Base-by-base conservation (phyloP, 352 stramenopile genomes). In the Phytophthora cryptogea region DNA sequence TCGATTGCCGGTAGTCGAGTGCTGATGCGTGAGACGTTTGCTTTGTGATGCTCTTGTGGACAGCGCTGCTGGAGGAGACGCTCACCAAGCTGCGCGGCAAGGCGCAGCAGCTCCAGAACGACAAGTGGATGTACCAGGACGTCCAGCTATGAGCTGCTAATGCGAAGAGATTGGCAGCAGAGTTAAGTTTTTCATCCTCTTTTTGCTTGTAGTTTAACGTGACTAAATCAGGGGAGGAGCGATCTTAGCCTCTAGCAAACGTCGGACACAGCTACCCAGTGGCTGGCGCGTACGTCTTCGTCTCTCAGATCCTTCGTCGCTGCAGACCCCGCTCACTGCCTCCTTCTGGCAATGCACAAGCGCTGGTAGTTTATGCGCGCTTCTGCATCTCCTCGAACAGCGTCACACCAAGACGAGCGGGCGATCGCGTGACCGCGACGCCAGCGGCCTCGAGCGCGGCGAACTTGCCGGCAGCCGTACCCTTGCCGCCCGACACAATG, bases 401-500 rank as follows among this genome's bases (percentile, higher is more conserved):
- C 56, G 94, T 99, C 49, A 75, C 80, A 54, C 98, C 98, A 45
- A 99, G 82, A 75, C 97, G 89, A 41, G 97, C 96, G 40, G 98
- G 98, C 62, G 93, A 99, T 73, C 96, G 83, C 48, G 96, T 98
- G 58, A 99, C 91, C 48, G 97, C 78, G 57, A 99, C 95, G 41
- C 97, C 97, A 41, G 96, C 97, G 37, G 70, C 83, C 74, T 99
- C 89, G 49, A 99, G 74, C 28, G 97, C 97, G 17, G 76, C 91
- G 72, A 99, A 99, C 86, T 99, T 99, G 60, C 95, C 95, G 40
- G 94, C 86, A 45, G 97, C 98, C 51, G 94, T 98, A 60, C 97
- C 98, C 79, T 99, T 99, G 66, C 97, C 98, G 49, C 97, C 97
- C 51, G 94, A 97, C 59, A 99, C 97, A 68, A 99, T 99, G 62